These are phyloP conservation scores for Epichloe typhina DNA, from an alignment of 2,329 filamentous ascomycete species.

Conservation along the genomic window DNA sequence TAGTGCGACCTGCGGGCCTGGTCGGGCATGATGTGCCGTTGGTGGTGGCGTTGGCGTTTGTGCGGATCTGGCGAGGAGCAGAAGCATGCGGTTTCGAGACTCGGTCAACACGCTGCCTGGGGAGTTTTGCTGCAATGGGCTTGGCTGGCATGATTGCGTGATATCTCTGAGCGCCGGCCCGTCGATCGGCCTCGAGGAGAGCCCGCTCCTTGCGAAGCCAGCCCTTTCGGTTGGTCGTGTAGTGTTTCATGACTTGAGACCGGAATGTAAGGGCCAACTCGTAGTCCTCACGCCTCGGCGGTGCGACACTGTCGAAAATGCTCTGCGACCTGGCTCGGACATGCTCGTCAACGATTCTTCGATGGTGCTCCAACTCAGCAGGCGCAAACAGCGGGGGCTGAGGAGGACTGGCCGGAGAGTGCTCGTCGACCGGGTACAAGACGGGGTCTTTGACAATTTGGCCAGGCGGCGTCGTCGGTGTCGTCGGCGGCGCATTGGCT, in stretches of 20 bases:
- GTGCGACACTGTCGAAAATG: constrained; percentile 29
- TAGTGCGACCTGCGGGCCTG: constrained; percentile 22
- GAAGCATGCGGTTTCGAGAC: constrained; percentile 22
- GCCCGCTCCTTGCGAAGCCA: constrained; percentile 40
- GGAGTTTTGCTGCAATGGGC: constrained; percentile 16
- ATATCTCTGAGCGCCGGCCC: constrained; percentile 25
- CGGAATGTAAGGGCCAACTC: constrained; percentile 38
- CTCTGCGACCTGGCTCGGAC: constrained; percentile 29
- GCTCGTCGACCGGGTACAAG: constrained; percentile 38
- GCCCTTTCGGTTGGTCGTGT: constrained; percentile 25
- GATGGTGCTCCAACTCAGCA: constrained; percentile 26
- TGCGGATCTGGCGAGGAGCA: constrained; percentile 23
- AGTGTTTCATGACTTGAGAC: constrained; percentile 37
- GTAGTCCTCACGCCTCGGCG: constrained; percentile 41
- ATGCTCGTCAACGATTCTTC: constrained; percentile 37
- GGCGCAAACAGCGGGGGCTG: constrained; percentile 37
- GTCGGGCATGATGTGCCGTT: constrained; percentile 13
- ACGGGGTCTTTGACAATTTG: constrained; percentile 39
- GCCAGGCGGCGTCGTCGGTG: constrained; percentile 16
- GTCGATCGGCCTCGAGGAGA: constrained; percentile 33
- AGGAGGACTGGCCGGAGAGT: constrained; percentile 23
- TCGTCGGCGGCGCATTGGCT: constrained; percentile 15
- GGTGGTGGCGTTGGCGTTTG: constrained; percentile 10
- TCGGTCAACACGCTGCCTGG: constrained; percentile 20
- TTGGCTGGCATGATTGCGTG: constrained; percentile 32